Evolutionary conservation across 495 filamentous ascomycete genomes (phyloP).

Genomic region (Podospora australis): DNA sequence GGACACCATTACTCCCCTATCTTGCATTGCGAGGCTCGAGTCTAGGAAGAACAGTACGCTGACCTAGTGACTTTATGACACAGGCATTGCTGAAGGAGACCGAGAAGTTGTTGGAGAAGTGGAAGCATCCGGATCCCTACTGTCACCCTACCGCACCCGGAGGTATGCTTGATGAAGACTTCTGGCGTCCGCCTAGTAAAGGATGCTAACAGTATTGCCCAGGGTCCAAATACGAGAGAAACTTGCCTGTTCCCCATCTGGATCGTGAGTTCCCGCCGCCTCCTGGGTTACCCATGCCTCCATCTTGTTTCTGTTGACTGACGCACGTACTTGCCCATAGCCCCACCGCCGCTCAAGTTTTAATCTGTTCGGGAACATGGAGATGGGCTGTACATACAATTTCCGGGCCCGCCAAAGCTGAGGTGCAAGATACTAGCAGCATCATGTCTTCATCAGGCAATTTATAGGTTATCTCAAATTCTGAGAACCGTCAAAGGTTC

Average conservation of each 20-base stretch:
- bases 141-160: constrained; percentile 81
- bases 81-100: constrained; percentile 79
- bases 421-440: no score
- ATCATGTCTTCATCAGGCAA: no score
- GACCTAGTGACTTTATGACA: neutral
- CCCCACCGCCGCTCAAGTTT: constrained; percentile 41
- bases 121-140: constrained; percentile 98
- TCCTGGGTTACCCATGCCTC: neutral
- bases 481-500: no score
- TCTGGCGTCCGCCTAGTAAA: neutral
- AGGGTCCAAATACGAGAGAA: constrained; percentile 97
- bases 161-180: constrained; percentile 51
- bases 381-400: constrained; percentile 19
- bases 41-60: no score
- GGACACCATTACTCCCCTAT: no score
- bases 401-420: no score
- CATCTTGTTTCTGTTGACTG: neutral
- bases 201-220: constrained; percentile 21
- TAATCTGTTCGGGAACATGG: constrained; percentile 18
- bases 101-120: constrained; percentile 79
- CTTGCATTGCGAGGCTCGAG: no score
- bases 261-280: constrained; percentile 57
- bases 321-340: constrained; percentile 18
- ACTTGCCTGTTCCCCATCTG: constrained; percentile 70
- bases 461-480: no score